These are phyloP conservation scores for Collybiopsis confluens DNA, from an alignment of 768 basidiomycete species.

Conservation along the genomic window DNA sequence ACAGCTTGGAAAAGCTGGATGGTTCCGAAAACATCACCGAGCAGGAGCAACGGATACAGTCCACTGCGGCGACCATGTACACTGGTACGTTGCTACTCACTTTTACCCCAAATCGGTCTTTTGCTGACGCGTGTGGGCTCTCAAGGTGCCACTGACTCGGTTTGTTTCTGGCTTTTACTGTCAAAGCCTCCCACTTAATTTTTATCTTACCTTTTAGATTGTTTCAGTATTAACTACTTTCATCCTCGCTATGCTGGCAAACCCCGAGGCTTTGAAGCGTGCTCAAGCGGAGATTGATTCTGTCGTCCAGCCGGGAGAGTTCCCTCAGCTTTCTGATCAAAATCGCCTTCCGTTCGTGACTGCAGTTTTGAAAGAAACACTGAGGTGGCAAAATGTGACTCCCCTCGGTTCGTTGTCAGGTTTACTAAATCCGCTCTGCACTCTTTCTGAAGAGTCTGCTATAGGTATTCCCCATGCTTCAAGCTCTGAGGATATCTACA, in stretches of 20 bases:
- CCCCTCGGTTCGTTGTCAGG: slow-evolving; percentile 2
- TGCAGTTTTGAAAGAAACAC: slow-evolving; percentile 14
- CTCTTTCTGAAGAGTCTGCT: not conserved
- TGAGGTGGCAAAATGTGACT: slow-evolving; percentile 10
- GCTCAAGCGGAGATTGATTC: slow-evolving; percentile 12
- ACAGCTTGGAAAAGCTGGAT: slow-evolving; percentile 16
- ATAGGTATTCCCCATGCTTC: slow-evolving; percentile 21
- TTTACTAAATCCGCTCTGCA: not conserved
- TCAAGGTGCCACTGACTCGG: slow-evolving; percentile 10
- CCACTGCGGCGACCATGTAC: slow-evolving; percentile 22
- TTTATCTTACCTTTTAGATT: slow-evolving; percentile 4
- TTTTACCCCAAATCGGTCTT: not conserved
- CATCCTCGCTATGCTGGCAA: slow-evolving; percentile 11
- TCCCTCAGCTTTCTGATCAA: slow-evolving; percentile 15
- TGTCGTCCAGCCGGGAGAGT: slow-evolving; percentile 9
- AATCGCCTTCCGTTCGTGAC: slow-evolving; percentile 14
- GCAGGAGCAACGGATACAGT: slow-evolving; percentile 18
- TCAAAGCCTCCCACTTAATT: not conserved
- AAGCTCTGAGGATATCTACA: slow-evolving; percentile 21
- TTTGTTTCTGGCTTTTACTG: not conserved
- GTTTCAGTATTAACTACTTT: slow-evolving; percentile 11
- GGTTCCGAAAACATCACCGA: slow-evolving; percentile 10
- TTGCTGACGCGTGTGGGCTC: not conserved
- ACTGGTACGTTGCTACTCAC: slow-evolving; percentile 12
- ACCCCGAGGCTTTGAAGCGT: slow-evolving; percentile 9